These are phyloP conservation scores for Diaporthe citrichinensis DNA, from an alignment of 2,329 filamentous ascomycete species.

Conservation along the genomic window DNA sequence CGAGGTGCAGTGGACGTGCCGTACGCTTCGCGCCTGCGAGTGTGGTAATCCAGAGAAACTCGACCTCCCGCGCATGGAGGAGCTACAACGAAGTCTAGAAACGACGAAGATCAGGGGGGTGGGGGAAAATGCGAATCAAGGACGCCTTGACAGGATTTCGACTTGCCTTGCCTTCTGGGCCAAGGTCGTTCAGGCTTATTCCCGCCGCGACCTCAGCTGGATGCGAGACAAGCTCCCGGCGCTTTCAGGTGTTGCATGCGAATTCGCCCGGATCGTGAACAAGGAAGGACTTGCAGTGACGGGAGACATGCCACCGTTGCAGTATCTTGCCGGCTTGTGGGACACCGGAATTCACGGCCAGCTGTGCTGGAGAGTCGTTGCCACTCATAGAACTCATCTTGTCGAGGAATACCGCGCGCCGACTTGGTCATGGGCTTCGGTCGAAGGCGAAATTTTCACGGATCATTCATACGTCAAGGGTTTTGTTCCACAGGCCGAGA, in stretches of 20 bases:
- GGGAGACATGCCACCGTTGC: too few relatives aligned
- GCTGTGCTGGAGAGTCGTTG: neutral
- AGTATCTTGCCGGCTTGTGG: neutral
- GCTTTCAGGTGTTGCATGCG: neutral
- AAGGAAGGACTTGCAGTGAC: neutral
- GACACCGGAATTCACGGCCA: neutral
- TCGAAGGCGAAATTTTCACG: neutral
- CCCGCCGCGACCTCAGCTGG: neutral
- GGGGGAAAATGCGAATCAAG: neutral
- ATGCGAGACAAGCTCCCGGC: neutral
- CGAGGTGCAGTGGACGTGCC: neutral
- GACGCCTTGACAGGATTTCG: neutral
- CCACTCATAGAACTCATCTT: fast-evolving
- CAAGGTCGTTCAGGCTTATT: neutral
- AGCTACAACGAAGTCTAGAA: neutral
- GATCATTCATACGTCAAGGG: neutral
- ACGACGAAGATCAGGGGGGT: neutral
- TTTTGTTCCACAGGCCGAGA: neutral
- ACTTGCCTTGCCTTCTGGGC: neutral
- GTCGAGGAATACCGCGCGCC: neutral
- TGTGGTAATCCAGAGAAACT: neutral
- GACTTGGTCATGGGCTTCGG: neutral
- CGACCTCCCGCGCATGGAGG: neutral
- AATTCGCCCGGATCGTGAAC: neutral
- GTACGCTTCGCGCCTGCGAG: neutral